A percentile compares a stretch with the other conserved stretches of the same genome.
phyloP scores from a whole-genome alignment of 1,284 basidiomycete species.

The Bjerkandera adusta region DNA sequence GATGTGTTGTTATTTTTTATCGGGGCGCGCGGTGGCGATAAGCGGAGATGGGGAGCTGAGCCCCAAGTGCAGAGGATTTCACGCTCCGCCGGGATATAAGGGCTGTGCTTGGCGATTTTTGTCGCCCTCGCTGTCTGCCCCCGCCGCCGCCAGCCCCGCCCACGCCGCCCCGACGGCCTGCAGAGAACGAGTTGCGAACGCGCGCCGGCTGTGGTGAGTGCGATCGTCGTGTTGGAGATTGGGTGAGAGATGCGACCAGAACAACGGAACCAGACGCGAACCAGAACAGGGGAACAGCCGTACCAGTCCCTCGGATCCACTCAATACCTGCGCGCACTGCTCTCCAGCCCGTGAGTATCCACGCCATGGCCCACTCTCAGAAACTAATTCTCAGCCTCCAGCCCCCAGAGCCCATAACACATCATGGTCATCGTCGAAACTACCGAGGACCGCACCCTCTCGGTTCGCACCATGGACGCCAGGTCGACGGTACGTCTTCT shows the following conservation, averaged over 20 bases:
- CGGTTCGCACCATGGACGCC: constrained; percentile 14
- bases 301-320: constrained; percentile 27
- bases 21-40: background rate
- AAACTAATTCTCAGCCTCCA: background rate
- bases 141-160: background rate
- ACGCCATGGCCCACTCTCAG: constrained; percentile 2
- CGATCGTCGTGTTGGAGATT: background rate
- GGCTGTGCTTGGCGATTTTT: background rate
- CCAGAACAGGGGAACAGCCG: constrained; percentile 23
- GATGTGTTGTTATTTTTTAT: background rate
- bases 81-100: constrained; percentile 5
- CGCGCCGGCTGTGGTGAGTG: background rate
- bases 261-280: constrained; percentile 19
- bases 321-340: constrained; percentile 10
- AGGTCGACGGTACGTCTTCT: constrained; percentile 8
- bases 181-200: background rate
- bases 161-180: background rate
- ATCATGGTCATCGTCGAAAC: constrained; percentile 20
- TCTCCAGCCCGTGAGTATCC: background rate
- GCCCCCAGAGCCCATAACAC: background rate
- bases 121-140: background rate
- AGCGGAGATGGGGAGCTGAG: background rate
- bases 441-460: constrained; percentile 17
- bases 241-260: constrained; percentile 20
- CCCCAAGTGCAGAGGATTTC: background rate